Percentiles rank a stretch among this genome's conserved stretches.
phyloP scores from a whole-genome alignment of 2,329 filamentous ascomycete genomes.

The Cladosporium cucumerinum region DNA sequence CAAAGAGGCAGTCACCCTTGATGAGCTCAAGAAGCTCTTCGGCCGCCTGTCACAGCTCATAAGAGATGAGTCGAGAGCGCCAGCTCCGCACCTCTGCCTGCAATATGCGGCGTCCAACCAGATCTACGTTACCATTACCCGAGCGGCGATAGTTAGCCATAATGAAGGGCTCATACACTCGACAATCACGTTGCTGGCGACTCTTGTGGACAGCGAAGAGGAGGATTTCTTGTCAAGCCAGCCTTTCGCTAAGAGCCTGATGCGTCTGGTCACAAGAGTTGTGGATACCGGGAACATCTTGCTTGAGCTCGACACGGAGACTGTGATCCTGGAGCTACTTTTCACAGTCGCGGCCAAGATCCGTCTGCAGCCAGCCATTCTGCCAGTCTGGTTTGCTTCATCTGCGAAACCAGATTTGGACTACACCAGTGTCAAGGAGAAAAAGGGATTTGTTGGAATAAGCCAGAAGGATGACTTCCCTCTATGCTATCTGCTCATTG shows the following conservation, averaged over 20 bases:
- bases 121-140: constrained; percentile 83
- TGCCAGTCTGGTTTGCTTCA: constrained; percentile 85
- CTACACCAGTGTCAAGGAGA: constrained; percentile 45
- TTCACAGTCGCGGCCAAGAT: constrained; percentile 98
- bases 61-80: constrained; percentile 82
- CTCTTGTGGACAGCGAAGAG: constrained; percentile 92
- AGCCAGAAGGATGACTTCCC: constrained; percentile 91
- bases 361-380: constrained; percentile 77
- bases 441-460: constrained; percentile 73
- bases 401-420: constrained; percentile 33
- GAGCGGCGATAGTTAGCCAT: constrained; percentile 80
- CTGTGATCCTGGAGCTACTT: constrained; percentile 83
- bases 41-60: constrained; percentile 64
- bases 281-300: constrained; percentile 69
- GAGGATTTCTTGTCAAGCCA: constrained; percentile 88
- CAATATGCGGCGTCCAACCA: constrained; percentile 80
- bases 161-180: constrained; percentile 84
- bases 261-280: constrained; percentile 78
- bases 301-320: constrained; percentile 77
- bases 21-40: constrained; percentile 51
- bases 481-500: constrained; percentile 89
- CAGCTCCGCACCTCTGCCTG: constrained; percentile 87
- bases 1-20: constrained; percentile 50
- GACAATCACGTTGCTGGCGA: constrained; percentile 81
- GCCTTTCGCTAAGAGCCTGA: constrained; percentile 80